phyloP scores from a whole-genome alignment of 2,329 filamentous ascomycete species.

The Microdochium paspali region DNA sequence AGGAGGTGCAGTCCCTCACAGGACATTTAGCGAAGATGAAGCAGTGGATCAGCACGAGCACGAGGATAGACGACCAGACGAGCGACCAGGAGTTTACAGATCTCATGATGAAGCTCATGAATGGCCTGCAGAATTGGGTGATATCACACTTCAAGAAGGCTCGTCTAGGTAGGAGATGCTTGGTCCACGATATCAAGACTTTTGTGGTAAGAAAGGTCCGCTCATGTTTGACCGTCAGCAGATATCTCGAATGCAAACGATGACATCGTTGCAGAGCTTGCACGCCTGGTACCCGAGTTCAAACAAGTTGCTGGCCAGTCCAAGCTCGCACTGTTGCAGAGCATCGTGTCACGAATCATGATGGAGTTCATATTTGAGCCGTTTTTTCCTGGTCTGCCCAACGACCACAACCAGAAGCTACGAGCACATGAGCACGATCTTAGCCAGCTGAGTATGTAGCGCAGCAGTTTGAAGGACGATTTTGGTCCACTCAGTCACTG shows the following conservation, averaged over 20 bases:
- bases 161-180: constrained; percentile 38
- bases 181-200: not conserved
- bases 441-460: constrained; percentile 24
- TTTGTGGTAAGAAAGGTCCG: too few relatives aligned
- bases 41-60: constrained; percentile 61
- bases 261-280: constrained; percentile 30
- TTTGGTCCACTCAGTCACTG: too few relatives aligned
- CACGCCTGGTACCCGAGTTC: constrained; percentile 44
- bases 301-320: constrained; percentile 34
- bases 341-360: constrained; percentile 47
- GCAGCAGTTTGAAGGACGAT: too few relatives aligned
- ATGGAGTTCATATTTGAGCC: constrained; percentile 52
- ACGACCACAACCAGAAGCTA: constrained; percentile 41
- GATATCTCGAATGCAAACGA: constrained; percentile 19
- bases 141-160: constrained; percentile 58
- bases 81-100: constrained; percentile 60
- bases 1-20: constrained; percentile 43
- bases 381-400: constrained; percentile 54
- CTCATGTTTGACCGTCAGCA: not conserved
- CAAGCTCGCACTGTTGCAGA: constrained; percentile 55
- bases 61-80: constrained; percentile 45
- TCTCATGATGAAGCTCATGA: constrained; percentile 50
- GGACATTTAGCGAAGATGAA: constrained; percentile 59
- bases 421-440: constrained; percentile 38
- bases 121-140: constrained; percentile 66